A percentile compares a stretch with the other conserved stretches of the same genome.
Conservation (phyloP, 2,329 filamentous ascomycete species). For the Neofusicoccum umdonicola region DNA sequence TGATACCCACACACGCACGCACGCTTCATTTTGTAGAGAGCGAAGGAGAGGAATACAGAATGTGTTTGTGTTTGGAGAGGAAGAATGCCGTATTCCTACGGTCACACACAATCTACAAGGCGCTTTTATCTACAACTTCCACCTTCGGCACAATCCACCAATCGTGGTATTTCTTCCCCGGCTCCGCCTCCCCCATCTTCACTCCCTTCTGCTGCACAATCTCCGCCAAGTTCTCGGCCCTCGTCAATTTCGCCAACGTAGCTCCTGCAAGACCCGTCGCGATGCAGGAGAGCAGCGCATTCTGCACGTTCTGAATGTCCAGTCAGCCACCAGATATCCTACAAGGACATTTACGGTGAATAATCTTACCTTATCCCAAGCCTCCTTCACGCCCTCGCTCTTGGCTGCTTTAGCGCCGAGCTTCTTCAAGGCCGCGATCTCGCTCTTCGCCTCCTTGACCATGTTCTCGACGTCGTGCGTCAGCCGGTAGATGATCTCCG, state of each 20-base stretch:
- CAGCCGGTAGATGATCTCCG: neutral
- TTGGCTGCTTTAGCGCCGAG: constrained; percentile 31
- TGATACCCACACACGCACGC: no score
- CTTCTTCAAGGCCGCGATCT: constrained; percentile 38
- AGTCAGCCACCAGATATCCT: neutral
- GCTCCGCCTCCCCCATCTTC: constrained; percentile 23
- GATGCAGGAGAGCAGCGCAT: constrained; percentile 26
- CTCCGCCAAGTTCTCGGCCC: constrained; percentile 15
- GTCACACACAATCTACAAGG: constrained; percentile 12
- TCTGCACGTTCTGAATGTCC: constrained; percentile 3
- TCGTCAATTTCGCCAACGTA: constrained; percentile 23
- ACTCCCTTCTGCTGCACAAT: neutral
- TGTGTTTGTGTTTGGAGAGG: no score
- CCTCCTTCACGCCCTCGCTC: constrained; percentile 35
- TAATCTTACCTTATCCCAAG: constrained; percentile 36
- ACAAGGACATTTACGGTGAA: neutral
- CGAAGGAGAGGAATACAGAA: no score
- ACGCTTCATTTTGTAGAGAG: no score
- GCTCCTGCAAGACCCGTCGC: constrained; percentile 31
- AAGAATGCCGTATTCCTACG: neutral
- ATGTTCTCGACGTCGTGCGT: constrained; percentile 9
- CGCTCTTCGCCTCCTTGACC: constrained; percentile 34
- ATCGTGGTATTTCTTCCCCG: constrained; percentile 41
- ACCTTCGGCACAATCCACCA: constrained; percentile 50
- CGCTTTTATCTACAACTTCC: constrained; percentile 18